Evolutionary conservation across 2,329 filamentous ascomycete genomes (phyloP).

Genomic region (Aspergillus novofumigatus): DNA sequence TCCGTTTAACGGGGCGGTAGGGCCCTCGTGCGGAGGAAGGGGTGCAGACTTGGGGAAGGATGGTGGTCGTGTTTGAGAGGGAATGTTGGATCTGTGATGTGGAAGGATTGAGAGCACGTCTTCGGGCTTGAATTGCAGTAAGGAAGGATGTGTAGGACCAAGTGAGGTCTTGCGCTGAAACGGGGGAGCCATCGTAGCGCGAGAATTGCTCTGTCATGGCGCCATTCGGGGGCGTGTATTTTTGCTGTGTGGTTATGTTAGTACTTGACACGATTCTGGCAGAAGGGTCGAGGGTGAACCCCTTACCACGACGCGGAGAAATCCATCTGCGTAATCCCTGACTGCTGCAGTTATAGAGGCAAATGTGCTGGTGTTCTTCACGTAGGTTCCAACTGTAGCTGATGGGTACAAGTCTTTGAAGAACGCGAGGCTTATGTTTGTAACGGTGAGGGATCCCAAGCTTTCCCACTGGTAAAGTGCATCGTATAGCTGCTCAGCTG

Average conservation of each 20-base stretch:
- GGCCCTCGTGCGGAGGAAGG: slow-evolving; percentile 22
- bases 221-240: slow-evolving; percentile 21
- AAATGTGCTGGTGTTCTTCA: slow-evolving; percentile 32
- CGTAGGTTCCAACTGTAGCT: slow-evolving; percentile 47
- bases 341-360: slow-evolving; percentile 48
- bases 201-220: slow-evolving; percentile 37
- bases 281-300: not conserved
- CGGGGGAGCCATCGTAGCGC: slow-evolving; percentile 27
- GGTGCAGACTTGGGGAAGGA: slow-evolving; percentile 14
- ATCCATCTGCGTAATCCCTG: slow-evolving; percentile 58
- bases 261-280: not conserved
- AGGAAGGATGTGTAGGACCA: slow-evolving; percentile 41
- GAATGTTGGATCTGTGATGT: slow-evolving; percentile 13
- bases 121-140: slow-evolving; percentile 22
- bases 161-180: slow-evolving; percentile 38
- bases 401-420: slow-evolving; percentile 62
- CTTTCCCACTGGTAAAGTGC: slow-evolving; percentile 67
- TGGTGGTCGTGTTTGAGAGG: slow-evolving; percentile 18
- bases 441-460: slow-evolving; percentile 61
- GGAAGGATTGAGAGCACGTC: not conserved
- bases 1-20: slow-evolving; percentile 23
- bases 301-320: slow-evolving; percentile 42
- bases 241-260: slow-evolving; percentile 10
- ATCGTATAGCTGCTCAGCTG: slow-evolving; percentile 75
- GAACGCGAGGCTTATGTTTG: slow-evolving; percentile 63